These are phyloP conservation scores for Epichloe festucae DNA, from an alignment of 2,329 filamentous ascomycete species.

Conservation along the genomic window DNA sequence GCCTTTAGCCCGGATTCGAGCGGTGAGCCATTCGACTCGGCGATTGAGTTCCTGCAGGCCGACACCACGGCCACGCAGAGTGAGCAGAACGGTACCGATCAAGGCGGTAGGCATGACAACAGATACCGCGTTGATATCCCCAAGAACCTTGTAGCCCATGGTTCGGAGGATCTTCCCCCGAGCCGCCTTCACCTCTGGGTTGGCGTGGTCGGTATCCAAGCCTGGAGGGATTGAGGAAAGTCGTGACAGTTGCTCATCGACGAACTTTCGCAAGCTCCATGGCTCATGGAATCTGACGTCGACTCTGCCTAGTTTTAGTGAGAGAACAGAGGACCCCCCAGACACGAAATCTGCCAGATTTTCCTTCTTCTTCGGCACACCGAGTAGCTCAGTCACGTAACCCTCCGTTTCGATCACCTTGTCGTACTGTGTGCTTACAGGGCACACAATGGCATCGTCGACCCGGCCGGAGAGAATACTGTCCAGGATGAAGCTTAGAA, in stretches of 20 bases:
- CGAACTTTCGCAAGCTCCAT: conserved; percentile 77
- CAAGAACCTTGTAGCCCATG: conserved; percentile 81
- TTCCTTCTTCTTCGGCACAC: conserved; percentile 90
- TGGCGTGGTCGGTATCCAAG: conserved; percentile 31
- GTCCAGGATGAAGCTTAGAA: conserved; percentile 82
- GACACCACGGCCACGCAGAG: conserved; percentile 80
- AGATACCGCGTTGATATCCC: conserved; percentile 89
- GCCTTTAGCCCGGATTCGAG: conserved; percentile 70
- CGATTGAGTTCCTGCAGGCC: conserved; percentile 76
- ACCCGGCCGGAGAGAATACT: conserved; percentile 80
- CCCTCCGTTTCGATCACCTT: conserved; percentile 98
- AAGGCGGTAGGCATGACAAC: conserved; percentile 97
- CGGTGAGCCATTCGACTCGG: conserved; percentile 80
- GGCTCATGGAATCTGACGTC: conserved; percentile 95
- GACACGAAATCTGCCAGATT: conserved; percentile 84
- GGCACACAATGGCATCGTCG: conserved; percentile 83
- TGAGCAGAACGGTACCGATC: conserved; percentile 86
- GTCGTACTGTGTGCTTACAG: conserved; percentile 95
- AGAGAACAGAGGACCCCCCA: conserved; percentile 71
- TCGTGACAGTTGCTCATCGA: conserved; percentile 58
- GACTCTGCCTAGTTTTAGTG: conserved; percentile 76
- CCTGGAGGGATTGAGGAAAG: conserved; percentile 30
- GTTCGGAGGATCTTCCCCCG: conserved; percentile 64
- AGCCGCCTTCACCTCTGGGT: conserved; percentile 37
- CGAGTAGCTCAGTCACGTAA: conserved; percentile 87